Percentiles rank a stretch among this genome's conserved stretches.
Conservation (phyloP, 352 stramenopile genomes). For the Phytophthora macrochlamydospora region DNA sequence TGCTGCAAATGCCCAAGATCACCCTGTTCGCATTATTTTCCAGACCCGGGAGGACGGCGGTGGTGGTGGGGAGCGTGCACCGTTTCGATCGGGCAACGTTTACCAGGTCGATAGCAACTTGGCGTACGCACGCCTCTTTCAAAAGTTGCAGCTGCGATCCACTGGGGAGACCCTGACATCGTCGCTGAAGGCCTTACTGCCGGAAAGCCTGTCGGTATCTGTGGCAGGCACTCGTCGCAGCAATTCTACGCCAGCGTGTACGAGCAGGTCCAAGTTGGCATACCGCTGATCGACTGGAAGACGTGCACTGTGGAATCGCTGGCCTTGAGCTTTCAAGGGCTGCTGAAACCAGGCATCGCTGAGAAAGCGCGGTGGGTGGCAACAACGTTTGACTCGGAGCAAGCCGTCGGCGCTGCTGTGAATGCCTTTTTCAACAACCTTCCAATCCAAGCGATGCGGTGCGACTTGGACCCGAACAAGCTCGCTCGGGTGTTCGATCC, state of each 20-base stretch:
- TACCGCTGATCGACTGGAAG: conserved; percentile 64
- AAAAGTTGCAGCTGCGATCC: conserved; percentile 74
- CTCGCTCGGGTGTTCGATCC: conserved; percentile 43
- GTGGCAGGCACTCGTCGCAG: conserved; percentile 89
- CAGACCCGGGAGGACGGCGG: conserved; percentile 40
- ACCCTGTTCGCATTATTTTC: conserved; percentile 52
- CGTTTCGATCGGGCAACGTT: conserved; percentile 25
- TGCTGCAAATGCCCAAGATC: conserved; percentile 17
- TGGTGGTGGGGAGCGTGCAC: conserved; percentile 8
- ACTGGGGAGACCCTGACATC: conserved; percentile 75
- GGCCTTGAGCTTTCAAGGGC: conserved; percentile 48
- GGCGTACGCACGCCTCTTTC: conserved; percentile 84
- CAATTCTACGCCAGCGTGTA: conserved; percentile 83
- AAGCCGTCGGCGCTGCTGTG: conserved; percentile 62
- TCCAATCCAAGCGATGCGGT: conserved; percentile 82
- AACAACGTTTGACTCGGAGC: conserved; percentile 53
- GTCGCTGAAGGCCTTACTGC: conserved; percentile 75
- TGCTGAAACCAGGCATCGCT: conserved; percentile 44
- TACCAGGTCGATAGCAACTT: conserved; percentile 34
- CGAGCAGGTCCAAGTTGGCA: conserved; percentile 62
- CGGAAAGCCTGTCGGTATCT: conserved; percentile 85
- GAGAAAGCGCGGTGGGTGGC: conserved; percentile 47
- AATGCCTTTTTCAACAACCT: conserved; percentile 77
- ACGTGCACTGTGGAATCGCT: conserved; percentile 64
- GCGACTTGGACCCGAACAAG: conserved; percentile 45